A percentile compares a stretch with the other conserved stretches of the same genome.
Evolutionary conservation across 1,284 basidiomycete species (phyloP).

Genomic region (Fomitiporia mediterranea): DNA sequence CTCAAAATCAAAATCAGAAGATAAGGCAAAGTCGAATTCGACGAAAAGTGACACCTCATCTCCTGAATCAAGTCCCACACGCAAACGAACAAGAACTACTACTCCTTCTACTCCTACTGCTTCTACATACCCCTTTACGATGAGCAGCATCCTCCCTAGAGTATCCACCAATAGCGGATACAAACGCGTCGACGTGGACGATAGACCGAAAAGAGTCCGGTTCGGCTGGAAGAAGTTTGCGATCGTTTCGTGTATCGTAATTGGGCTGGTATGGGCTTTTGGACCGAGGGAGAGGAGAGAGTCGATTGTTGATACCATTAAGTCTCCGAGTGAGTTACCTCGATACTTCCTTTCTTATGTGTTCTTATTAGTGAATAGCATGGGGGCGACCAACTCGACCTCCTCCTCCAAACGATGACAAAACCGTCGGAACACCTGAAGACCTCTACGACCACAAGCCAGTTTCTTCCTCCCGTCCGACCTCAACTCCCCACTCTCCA

Average conservation of each 20-base stretch:
- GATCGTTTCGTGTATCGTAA: slow-evolving; percentile 47
- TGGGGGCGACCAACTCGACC: slow-evolving; percentile 18
- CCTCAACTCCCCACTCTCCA: slow-evolving; percentile 37
- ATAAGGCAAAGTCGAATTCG: background rate
- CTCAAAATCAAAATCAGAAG: background rate
- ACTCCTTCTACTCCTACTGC: background rate
- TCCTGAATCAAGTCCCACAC: too few species aligned
- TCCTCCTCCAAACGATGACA: slow-evolving; percentile 18
- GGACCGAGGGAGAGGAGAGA: slow-evolving; percentile 44
- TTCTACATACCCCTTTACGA: too few species aligned
- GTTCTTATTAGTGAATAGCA: slow-evolving; percentile 6
- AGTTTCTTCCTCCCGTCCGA: slow-evolving; percentile 5
- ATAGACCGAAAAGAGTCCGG: slow-evolving; percentile 31
- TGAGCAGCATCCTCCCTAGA: slow-evolving; percentile 18
- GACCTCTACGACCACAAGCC: slow-evolving; percentile 12
- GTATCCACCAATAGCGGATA: slow-evolving; percentile 36
- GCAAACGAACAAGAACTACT: background rate
- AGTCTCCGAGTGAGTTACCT: slow-evolving; percentile 26
- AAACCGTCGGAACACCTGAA: slow-evolving; percentile 3
- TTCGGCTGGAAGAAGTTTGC: slow-evolving; percentile 67
- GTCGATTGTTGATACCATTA: slow-evolving; percentile 26
- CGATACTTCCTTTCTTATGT: background rate
- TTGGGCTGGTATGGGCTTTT: slow-evolving; percentile 60
- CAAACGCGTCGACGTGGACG: slow-evolving; percentile 52
- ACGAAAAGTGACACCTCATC: background rate